Percentiles rank a stretch among this genome's conserved stretches.
Evolutionary conservation across 1,284 basidiomycete genomes (phyloP).

Genomic region (Cryptococcus wingfieldii): DNA sequence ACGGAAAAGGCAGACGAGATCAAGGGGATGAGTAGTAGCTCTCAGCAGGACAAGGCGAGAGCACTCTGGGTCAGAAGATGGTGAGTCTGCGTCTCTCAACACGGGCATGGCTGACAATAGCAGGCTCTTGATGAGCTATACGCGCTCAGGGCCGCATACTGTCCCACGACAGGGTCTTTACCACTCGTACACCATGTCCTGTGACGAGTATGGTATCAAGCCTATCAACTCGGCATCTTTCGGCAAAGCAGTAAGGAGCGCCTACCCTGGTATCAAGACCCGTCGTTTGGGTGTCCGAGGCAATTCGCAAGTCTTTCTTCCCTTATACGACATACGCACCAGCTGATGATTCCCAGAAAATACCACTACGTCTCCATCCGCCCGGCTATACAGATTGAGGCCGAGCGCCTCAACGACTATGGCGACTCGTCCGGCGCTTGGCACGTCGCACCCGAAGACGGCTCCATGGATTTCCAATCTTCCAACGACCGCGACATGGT

Average conservation of each 20-base stretch:
- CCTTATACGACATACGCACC: not conserved
- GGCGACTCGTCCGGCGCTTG: conserved; percentile 51
- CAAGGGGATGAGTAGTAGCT: conserved; percentile 11
- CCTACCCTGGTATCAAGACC: conserved; percentile 90
- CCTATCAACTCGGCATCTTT: conserved; percentile 91
- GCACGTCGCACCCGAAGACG: conserved; percentile 24
- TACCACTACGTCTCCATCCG: conserved; percentile 58
- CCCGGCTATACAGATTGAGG: conserved; percentile 78
- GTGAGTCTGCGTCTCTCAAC: conserved; percentile 16
- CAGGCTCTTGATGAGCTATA: conserved; percentile 41
- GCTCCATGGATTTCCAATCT: conserved; percentile 17
- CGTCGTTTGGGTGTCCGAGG: conserved; percentile 82
- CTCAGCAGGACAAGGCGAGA: conserved; percentile 36
- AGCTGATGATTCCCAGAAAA: conserved; percentile 16
- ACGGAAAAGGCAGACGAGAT: conserved; percentile 17
- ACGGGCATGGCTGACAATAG: not conserved
- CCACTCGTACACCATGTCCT: conserved; percentile 82
- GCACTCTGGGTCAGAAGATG: conserved; percentile 39
- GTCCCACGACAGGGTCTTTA: conserved; percentile 81
- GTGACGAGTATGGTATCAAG: conserved; percentile 49
- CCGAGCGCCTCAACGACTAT: conserved; percentile 83
- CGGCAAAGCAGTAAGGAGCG: conserved; percentile 85
- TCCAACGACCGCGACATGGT: conserved; percentile 25
- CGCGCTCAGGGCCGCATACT: conserved; percentile 22
- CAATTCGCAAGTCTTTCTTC: conserved; percentile 56